Evolutionary conservation across 257 asterid species (phyloP).

Genomic region (Euphrasia confusa): DNA sequence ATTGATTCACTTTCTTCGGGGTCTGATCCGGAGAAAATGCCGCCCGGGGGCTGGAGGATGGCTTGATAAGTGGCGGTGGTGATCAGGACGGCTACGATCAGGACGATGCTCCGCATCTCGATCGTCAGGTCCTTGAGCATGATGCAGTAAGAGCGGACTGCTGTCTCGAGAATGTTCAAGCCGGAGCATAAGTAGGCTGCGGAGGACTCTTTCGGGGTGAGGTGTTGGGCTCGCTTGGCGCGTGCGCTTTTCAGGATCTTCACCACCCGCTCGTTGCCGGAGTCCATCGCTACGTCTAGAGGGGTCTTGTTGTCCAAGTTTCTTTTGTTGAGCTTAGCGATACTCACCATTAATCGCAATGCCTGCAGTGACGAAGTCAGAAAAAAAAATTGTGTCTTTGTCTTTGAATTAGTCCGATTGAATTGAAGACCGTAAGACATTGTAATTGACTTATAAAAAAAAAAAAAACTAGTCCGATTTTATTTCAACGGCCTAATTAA

Average conservation of each 20-base stretch:
- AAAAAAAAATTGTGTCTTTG: too few relatives aligned
- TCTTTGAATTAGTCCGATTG: neutral
- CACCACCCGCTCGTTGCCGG: neutral
- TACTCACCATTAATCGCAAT: neutral
- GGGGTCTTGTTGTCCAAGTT: conserved; percentile 15
- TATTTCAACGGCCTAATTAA: neutral
- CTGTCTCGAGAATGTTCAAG: neutral
- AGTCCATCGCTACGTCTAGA: conserved; percentile 11
- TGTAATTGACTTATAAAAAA: too few relatives aligned
- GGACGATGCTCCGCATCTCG: conserved; percentile 24
- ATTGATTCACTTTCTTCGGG: neutral
- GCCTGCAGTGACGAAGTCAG: neutral
- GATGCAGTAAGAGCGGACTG: conserved; percentile 4
- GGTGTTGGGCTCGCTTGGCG: neutral
- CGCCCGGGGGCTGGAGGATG: conserved; percentile 27
- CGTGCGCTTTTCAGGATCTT: neutral
- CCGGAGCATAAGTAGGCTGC: neutral
- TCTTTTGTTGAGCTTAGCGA: conserved; percentile 5
- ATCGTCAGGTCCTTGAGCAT: conserved; percentile 3
- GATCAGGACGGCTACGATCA: conserved; percentile 26
- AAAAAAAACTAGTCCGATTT: too few relatives aligned
- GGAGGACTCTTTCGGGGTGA: neutral
- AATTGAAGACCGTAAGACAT: too few relatives aligned
- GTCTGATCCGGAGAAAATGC: conserved; percentile 16
- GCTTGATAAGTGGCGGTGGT: conserved; percentile 30